Percentiles rank a stretch among this genome's conserved stretches.
Evolutionary conservation across 1,139 yeast species (phyloP).

Genomic region (Geotrichum europaeum): DNA sequence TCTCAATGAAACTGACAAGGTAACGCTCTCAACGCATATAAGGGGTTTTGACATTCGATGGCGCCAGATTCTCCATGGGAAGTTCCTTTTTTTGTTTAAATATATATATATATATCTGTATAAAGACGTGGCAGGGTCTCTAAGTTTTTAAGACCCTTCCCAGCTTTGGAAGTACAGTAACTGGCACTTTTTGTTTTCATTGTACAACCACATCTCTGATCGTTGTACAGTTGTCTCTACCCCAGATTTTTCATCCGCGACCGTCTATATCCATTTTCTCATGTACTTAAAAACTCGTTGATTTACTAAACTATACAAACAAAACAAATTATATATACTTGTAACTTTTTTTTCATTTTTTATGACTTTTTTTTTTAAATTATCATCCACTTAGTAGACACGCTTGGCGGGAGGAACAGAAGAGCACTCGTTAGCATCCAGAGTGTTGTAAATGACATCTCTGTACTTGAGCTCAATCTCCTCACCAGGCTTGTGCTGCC

Average conservation of each 20-base stretch:
- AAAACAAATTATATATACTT: background rate
- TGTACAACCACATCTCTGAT: no score
- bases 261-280: background rate
- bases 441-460: conserved; percentile 72
- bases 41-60: no score
- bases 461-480: conserved; percentile 77
- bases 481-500: conserved; percentile 73
- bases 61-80: no score
- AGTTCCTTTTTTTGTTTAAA: no score
- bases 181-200: no score
- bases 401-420: conserved; percentile 96
- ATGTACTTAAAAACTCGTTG: background rate
- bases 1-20: no score
- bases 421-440: conserved; percentile 89
- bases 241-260: background rate
- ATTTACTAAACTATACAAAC: background rate
- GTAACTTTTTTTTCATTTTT: background rate
- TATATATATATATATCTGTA: no score
- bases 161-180: no score
- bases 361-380: background rate
- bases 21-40: no score
- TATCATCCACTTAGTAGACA: conserved; percentile 52
- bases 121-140: no score
- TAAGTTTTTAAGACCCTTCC: no score
- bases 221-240: background rate